A percentile compares a stretch with the other conserved stretches of the same genome.
These are phyloP conservation scores for Neohortaea acidophila DNA, from an alignment of 495 filamentous ascomycete species.

Conservation along the genomic window DNA sequence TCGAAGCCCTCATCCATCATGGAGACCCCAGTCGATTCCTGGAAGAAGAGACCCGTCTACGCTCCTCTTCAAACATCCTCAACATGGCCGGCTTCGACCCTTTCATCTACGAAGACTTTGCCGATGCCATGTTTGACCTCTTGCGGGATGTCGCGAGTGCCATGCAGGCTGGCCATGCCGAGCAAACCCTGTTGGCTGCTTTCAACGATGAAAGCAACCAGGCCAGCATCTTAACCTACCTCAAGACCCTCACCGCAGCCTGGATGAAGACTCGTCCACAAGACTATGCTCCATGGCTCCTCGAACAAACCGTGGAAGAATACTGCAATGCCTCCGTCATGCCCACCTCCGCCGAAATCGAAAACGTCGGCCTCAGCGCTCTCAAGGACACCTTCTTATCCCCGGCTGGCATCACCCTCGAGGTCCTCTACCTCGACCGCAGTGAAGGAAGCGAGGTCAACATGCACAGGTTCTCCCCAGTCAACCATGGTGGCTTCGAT, in stretches of 20 bases:
- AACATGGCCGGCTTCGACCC: conserved; percentile 50
- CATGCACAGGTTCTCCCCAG: conserved; percentile 49
- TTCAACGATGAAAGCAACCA: conserved; percentile 61
- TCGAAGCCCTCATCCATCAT: conserved; percentile 59
- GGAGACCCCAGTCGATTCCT: conserved; percentile 49
- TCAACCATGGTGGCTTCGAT: conserved; percentile 31
- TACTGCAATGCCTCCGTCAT: conserved; percentile 62
- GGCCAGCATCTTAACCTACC: conserved; percentile 37
- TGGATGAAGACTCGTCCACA: conserved; percentile 65
- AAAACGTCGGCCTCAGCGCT: conserved; percentile 65
- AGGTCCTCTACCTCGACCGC: conserved; percentile 84
- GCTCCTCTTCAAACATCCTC: conserved; percentile 53
- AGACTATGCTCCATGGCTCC: conserved; percentile 56
- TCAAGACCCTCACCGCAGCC: conserved; percentile 64
- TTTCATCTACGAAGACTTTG: conserved; percentile 68
- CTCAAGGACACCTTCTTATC: conserved; percentile 68
- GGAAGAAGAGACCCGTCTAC: conserved; percentile 54
- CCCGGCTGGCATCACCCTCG: conserved; percentile 62
- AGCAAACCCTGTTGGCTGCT: conserved; percentile 44
- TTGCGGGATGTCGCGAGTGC: conserved; percentile 41
- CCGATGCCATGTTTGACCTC: conserved; percentile 54
- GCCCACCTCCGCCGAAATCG: conserved; percentile 66
- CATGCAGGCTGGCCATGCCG: conserved; percentile 39
- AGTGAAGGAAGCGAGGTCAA: conserved; percentile 69
- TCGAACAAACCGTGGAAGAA: conserved; percentile 42